Evolutionary conservation across 805 yeast genomes (phyloP).

Genomic region (Lipomyces yamanashiensis): DNA sequence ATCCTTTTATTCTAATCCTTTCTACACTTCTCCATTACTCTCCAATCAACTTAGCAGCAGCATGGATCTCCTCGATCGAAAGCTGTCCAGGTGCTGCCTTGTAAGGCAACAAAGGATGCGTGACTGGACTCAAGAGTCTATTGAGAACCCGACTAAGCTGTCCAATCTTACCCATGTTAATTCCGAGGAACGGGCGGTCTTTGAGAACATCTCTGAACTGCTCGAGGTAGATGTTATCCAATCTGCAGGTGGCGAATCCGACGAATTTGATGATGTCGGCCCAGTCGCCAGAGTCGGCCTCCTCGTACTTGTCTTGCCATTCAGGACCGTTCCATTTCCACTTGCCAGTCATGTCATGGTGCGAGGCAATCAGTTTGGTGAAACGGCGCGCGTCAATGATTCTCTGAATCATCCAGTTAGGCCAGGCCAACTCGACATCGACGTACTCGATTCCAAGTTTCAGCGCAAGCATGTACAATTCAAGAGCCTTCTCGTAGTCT

Average conservation of each 20-base stretch:
- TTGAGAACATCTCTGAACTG: slow-evolving; percentile 63
- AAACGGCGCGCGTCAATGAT: slow-evolving; percentile 59
- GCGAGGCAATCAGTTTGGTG: slow-evolving; percentile 80
- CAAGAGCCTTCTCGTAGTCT: slow-evolving; percentile 53
- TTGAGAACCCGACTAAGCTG: slow-evolving; percentile 80
- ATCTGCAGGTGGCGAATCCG: slow-evolving; percentile 67
- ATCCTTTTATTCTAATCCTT: neutral
- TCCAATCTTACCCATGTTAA: slow-evolving; percentile 79
- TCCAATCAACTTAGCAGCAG: slow-evolving; percentile 38
- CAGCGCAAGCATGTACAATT: slow-evolving; percentile 64
- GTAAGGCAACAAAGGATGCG: slow-evolving; percentile 67
- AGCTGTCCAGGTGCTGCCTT: slow-evolving; percentile 84
- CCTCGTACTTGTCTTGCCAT: slow-evolving; percentile 74
- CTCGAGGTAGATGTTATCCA: slow-evolving; percentile 75
- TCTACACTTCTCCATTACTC: slow-evolving; percentile 2
- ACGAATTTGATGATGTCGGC: slow-evolving; percentile 83
- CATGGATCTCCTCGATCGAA: slow-evolving; percentile 60
- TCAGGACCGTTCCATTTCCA: slow-evolving; percentile 69
- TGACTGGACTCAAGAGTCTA: slow-evolving; percentile 78
- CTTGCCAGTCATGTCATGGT: slow-evolving; percentile 71
- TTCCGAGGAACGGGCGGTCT: slow-evolving; percentile 70
- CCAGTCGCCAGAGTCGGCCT: slow-evolving; percentile 55
- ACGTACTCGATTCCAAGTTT: slow-evolving; percentile 79
- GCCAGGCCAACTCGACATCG: slow-evolving; percentile 76
- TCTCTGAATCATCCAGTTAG: slow-evolving; percentile 58